phyloP scores from a whole-genome alignment of 1,284 basidiomycete species.

The Sporisorium scitamineum region DNA sequence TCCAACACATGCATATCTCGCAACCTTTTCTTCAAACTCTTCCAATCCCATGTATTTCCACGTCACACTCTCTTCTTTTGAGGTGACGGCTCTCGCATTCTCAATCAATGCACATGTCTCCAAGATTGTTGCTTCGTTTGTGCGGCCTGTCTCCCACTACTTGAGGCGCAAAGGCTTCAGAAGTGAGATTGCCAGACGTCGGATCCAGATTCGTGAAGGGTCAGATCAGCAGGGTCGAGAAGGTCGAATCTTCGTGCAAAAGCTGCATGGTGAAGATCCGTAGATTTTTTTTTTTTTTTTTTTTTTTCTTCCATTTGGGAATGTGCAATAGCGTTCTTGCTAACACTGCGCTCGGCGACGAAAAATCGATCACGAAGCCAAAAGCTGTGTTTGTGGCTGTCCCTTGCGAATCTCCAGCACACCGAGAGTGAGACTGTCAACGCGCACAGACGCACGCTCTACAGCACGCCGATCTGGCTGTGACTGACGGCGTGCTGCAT shows the following conservation, averaged over 20 bases:
- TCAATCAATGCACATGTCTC: conserved; percentile 43
- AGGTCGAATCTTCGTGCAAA: neutral
- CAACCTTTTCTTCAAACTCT: conserved; percentile 5
- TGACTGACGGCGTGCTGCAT: conserved; percentile 5
- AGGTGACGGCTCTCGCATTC: conserved; percentile 38
- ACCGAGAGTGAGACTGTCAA: neutral
- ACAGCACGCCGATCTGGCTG: neutral
- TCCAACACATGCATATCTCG: conserved; percentile 27
- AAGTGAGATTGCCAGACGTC: neutral
- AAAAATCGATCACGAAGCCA: conserved; percentile 31
- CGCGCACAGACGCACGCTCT: conserved; percentile 17
- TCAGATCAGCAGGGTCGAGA: neutral
- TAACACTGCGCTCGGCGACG: neutral
- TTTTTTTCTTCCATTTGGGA: neutral
- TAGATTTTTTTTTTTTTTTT: neutral
- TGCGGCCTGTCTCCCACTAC: neutral
- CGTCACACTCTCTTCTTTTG: conserved; percentile 16
- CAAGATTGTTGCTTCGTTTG: conserved; percentile 1
- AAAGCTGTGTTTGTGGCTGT: conserved; percentile 2
- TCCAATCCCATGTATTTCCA: conserved; percentile 30
- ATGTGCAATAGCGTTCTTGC: neutral
- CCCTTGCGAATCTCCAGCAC: conserved; percentile 4
- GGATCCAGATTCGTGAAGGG: neutral
- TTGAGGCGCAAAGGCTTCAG: neutral
- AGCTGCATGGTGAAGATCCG: neutral